phyloP scores from a whole-genome alignment of 176 grass and related monocot species.

The Oryza meyeriana region DNA sequence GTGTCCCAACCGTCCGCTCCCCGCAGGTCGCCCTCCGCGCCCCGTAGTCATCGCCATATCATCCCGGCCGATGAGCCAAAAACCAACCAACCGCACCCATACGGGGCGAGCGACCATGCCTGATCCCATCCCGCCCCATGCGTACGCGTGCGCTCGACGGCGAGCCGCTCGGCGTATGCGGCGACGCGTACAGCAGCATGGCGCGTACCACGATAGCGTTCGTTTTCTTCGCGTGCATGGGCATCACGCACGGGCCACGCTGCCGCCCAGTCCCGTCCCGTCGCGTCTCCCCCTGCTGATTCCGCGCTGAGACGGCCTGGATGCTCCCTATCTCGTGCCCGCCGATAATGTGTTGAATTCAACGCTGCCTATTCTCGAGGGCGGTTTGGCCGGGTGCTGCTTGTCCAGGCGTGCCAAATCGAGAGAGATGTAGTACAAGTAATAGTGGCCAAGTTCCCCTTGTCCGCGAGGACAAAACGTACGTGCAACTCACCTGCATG shows the following conservation, averaged over 20 bases:
- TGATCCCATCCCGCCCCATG: not conserved
- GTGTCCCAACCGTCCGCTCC: not conserved
- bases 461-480: not conserved
- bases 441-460: not conserved
- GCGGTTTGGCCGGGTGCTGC: not conserved
- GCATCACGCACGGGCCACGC: slow-evolving; percentile 32
- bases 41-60: not conserved
- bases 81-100: not conserved
- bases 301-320: not conserved
- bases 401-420: not conserved
- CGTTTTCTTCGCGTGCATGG: slow-evolving; percentile 22
- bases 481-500: not conserved
- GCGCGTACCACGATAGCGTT: not conserved
- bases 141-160: no score
- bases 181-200: not conserved
- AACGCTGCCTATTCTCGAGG: not conserved
- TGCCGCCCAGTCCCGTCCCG: not conserved
- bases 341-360: not conserved
- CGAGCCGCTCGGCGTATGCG: not conserved
- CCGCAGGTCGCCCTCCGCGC: not conserved
- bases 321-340: not conserved
- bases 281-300: not conserved
- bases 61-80: not conserved
- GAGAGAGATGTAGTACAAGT: not conserved
- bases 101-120: not conserved